A percentile compares a stretch with the other conserved stretches of the same genome.
Conservation (phyloP, 495 filamentous ascomycete genomes). For the Talaromyces nanjingensis region DNA sequence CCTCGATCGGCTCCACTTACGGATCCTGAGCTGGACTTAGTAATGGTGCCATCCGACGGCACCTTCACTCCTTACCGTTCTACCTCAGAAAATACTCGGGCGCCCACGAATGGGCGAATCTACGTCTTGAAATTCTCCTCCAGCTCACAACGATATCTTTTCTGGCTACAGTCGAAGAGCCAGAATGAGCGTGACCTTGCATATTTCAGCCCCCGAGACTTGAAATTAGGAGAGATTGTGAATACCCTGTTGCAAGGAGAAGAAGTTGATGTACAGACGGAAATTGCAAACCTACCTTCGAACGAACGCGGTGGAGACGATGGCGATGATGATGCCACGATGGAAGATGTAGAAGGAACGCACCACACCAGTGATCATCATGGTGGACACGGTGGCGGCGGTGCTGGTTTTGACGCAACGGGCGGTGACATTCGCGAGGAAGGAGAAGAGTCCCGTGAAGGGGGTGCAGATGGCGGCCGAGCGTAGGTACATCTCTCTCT, state of each 20-base stretch:
- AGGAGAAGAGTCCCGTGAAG: constrained; percentile 78
- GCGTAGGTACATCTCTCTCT: constrained; percentile 82
- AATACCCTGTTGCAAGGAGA: constrained; percentile 78
- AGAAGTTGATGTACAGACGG: constrained; percentile 75
- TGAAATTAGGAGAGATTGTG: constrained; percentile 77
- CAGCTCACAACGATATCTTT: constrained; percentile 84
- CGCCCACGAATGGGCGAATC: constrained; percentile 77
- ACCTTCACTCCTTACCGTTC: constrained; percentile 74
- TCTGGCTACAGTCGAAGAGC: constrained; percentile 89
- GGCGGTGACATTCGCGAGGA: constrained; percentile 88
- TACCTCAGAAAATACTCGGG: constrained; percentile 42
- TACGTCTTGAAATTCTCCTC: constrained; percentile 92
- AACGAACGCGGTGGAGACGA: constrained; percentile 32
- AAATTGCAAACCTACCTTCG: constrained; percentile 58
- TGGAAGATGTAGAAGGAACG: constrained; percentile 72
- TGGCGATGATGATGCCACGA: constrained; percentile 65
- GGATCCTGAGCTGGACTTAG: constrained; percentile 70
- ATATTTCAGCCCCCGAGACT: constrained; percentile 75
- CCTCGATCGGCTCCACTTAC: constrained; percentile 52
- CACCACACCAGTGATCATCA: constrained; percentile 50
- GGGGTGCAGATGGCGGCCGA: constrained; percentile 93
- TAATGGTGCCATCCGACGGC: constrained; percentile 87
- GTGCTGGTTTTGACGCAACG: constrained; percentile 77
- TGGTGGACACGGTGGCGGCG: constrained; percentile 54
- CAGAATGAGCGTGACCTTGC: constrained; percentile 63